A percentile compares a stretch with the other conserved stretches of the same genome.
phyloP scores from a whole-genome alignment of 208 protist genomes.

The Angomonas ambiguus region DNA sequence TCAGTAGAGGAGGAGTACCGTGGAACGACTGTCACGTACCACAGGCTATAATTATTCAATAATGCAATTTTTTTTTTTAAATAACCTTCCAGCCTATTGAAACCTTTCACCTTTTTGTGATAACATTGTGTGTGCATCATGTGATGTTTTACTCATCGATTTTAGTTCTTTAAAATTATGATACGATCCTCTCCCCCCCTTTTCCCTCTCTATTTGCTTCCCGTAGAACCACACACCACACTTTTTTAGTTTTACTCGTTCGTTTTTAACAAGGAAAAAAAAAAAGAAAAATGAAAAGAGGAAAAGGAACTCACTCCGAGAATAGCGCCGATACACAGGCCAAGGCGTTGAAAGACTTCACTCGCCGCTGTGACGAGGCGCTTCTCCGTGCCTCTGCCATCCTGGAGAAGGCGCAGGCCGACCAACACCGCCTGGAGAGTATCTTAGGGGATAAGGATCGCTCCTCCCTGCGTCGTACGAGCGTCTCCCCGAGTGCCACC shows the following conservation, averaged over 20 bases:
- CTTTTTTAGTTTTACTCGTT: neutral
- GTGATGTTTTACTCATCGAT: no score
- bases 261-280: neutral
- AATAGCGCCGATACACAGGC: neutral
- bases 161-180: neutral
- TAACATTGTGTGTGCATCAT: no score
- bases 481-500: neutral
- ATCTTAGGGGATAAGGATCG: conserved; percentile 9
- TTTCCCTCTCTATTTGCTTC: neutral
- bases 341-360: conserved; percentile 12
- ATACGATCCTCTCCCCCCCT: neutral
- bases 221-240: neutral
- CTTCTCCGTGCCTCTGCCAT: conserved; percentile 23
- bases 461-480: neutral
- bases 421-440: conserved; percentile 9
- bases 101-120: no score
- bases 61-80: conserved; percentile 6
- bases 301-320: neutral
- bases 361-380: conserved; percentile 26
- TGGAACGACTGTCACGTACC: no score
- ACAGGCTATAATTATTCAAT: no score
- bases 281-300: neutral
- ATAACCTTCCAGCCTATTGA: neutral
- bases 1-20: no score
- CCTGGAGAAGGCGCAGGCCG: conserved; percentile 25